Evolutionary conservation across 1,139 yeast genomes (phyloP).

Genomic region (Hyphopichia pseudoburtonii): DNA sequence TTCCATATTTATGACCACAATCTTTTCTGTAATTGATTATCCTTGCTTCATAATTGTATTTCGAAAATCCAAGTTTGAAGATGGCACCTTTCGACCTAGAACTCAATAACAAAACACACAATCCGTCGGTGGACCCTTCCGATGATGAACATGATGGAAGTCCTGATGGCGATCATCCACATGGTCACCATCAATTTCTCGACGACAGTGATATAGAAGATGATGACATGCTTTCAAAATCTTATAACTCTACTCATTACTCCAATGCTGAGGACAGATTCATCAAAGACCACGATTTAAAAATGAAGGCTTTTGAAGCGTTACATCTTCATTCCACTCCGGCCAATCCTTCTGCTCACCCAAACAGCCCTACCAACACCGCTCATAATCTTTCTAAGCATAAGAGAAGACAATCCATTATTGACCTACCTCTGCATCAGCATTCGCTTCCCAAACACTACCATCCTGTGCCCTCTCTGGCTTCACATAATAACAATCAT

Average conservation of each 20-base stretch:
- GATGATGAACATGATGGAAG: too few species aligned
- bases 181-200: slow-evolving; percentile 11
- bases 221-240: slow-evolving; percentile 27
- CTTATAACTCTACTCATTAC: slow-evolving; percentile 52
- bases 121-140: slow-evolving; percentile 37
- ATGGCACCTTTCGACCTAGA: slow-evolving; percentile 9
- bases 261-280: slow-evolving; percentile 69
- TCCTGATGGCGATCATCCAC: slow-evolving; percentile 27
- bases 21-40: too few species aligned
- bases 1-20: too few species aligned
- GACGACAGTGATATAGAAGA: slow-evolving; percentile 20
- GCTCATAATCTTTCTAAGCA: slow-evolving; percentile 20
- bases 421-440: slow-evolving; percentile 44
- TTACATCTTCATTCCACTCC: slow-evolving; percentile 28
- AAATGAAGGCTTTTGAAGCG: slow-evolving; percentile 62
- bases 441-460: slow-evolving; percentile 14
- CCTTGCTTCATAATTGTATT: too few species aligned
- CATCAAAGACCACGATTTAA: slow-evolving; percentile 70
- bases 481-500: slow-evolving; percentile 12
- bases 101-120: slow-evolving; percentile 5
- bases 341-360: slow-evolving; percentile 16
- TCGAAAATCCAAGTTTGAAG: too few species aligned
- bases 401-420: slow-evolving; percentile 51
- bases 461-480: slow-evolving; percentile 22
- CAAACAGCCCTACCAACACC: slow-evolving; percentile 15